These are phyloP conservation scores for Fusarium guadeloupense DNA, from an alignment of 2,329 filamentous ascomycete genomes.

Conservation along the genomic window DNA sequence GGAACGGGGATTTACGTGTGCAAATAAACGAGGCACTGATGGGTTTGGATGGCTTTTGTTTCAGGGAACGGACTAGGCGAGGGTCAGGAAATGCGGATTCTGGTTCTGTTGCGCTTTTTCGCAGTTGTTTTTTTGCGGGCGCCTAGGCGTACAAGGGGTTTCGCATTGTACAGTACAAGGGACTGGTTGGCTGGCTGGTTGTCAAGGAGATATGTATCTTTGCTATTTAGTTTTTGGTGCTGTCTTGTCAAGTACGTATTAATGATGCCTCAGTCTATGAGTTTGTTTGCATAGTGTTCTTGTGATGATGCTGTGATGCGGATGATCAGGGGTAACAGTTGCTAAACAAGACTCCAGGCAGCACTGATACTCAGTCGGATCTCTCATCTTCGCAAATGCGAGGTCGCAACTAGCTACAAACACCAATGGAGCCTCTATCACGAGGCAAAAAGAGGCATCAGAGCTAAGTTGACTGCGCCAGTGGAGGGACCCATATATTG, in stretches of 20 bases:
- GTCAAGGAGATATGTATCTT: constrained; percentile 15
- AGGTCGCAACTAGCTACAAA: background rate
- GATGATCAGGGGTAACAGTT: constrained; percentile 1
- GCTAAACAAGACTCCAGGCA: background rate
- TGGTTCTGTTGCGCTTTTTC: constrained; percentile 3
- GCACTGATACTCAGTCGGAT: background rate
- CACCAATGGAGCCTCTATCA: background rate
- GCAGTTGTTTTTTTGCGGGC: constrained; percentile 17
- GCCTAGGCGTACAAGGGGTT: constrained; percentile 29
- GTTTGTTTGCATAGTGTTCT: background rate
- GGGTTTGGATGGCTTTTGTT: constrained; percentile 13
- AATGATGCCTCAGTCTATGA: constrained; percentile 6
- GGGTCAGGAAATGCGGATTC: constrained; percentile 10
- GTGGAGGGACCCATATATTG: background rate
- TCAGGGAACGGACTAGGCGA: constrained; percentile 10
- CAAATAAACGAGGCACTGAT: constrained; percentile 30
- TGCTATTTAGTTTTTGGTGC: constrained; percentile 29
- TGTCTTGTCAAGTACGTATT: constrained; percentile 22
- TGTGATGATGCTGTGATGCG: background rate
- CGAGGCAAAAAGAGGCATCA: background rate
- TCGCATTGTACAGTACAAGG: constrained; percentile 34
- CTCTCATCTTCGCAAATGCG: background rate
- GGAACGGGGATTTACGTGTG: constrained; percentile 9
- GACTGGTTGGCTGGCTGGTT: constrained; percentile 13
- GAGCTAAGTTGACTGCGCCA: background rate